These are phyloP conservation scores for Ceriops zippeliana DNA, from an alignment of 345 rosid species.

Conservation along the genomic window DNA sequence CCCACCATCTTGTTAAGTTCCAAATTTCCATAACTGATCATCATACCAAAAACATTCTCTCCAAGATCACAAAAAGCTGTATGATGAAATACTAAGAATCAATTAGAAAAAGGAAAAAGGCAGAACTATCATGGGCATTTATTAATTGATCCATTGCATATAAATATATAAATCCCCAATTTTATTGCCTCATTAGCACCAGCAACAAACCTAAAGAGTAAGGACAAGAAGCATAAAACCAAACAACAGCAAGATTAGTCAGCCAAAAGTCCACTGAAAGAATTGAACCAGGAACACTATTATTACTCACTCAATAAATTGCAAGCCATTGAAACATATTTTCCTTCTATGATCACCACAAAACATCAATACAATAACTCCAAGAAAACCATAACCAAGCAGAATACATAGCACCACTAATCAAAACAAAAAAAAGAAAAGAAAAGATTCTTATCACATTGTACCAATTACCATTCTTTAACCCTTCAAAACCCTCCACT, in stretches of 20 bases:
- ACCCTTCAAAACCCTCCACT: conserved; percentile 5
- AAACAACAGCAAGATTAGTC: neutral
- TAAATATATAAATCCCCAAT: too few relatives aligned
- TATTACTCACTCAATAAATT: neutral
- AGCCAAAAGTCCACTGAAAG: neutral
- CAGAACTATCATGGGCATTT: too few relatives aligned
- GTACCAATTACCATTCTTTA: conserved; percentile 4
- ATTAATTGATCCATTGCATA: too few relatives aligned
- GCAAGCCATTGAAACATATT: neutral
- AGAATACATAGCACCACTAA: neutral
- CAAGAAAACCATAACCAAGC: neutral
- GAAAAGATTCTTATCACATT: conserved; percentile 18
- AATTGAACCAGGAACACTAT: neutral
- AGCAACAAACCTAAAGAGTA: neutral
- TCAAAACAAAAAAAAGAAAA: neutral
- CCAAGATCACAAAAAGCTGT: too few relatives aligned
- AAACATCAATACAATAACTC: neutral
- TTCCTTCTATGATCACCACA: neutral
- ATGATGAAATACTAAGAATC: too few relatives aligned
- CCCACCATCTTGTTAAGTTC: conserved; percentile 12
- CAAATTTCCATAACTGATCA: neutral
- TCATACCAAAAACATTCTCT: neutral
- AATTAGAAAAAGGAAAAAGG: too few relatives aligned
- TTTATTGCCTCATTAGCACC: too few relatives aligned
- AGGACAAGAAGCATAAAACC: neutral